Evolutionary conservation across 2,329 filamentous ascomycete genomes (phyloP).

Genomic region (Cadophora sp.): DNA sequence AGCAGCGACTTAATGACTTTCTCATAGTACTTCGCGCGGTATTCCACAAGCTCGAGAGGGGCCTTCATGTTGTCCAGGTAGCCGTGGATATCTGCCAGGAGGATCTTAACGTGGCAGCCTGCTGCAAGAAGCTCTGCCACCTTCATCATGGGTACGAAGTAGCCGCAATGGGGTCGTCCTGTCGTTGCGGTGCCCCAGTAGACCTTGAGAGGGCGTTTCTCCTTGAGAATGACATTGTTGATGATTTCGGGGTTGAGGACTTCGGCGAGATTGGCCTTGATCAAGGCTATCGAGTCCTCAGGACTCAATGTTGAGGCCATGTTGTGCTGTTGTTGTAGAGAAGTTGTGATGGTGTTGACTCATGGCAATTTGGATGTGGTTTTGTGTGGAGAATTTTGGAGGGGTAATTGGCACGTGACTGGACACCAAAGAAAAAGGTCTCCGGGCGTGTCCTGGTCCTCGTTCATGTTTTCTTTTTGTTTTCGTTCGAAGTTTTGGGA

Average conservation of each 20-base stretch:
- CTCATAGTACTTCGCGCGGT: slow-evolving; percentile 84
- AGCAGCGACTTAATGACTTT: slow-evolving; percentile 79
- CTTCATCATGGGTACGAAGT: slow-evolving; percentile 83
- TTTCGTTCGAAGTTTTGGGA: too few relatives aligned
- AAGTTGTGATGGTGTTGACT: slow-evolving; percentile 22
- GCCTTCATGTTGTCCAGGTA: slow-evolving; percentile 87
- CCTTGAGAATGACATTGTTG: slow-evolving; percentile 70
- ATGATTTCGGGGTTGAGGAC: slow-evolving; percentile 85
- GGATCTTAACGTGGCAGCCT: slow-evolving; percentile 80
- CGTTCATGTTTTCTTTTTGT: not conserved
- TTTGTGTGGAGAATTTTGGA: slow-evolving; percentile 21
- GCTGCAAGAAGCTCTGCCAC: slow-evolving; percentile 87
- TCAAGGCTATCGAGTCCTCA: slow-evolving; percentile 74
- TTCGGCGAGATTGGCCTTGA: slow-evolving; percentile 82
- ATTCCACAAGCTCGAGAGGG: slow-evolving; percentile 84
- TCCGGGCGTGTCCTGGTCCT: not conserved
- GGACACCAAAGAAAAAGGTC: not conserved
- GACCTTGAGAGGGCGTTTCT: slow-evolving; percentile 75
- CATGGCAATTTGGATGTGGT: slow-evolving; percentile 21
- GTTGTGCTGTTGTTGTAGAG: slow-evolving; percentile 23
- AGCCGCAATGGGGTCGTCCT: slow-evolving; percentile 87
- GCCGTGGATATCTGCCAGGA: slow-evolving; percentile 77
- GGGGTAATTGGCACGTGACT: slow-evolving; percentile 18
- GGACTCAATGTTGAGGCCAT: slow-evolving; percentile 46
- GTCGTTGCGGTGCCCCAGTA: slow-evolving; percentile 77